Conservation (phyloP, 371 early-diverging fungal genomes). For the Blakeslea trispora region DNA sequence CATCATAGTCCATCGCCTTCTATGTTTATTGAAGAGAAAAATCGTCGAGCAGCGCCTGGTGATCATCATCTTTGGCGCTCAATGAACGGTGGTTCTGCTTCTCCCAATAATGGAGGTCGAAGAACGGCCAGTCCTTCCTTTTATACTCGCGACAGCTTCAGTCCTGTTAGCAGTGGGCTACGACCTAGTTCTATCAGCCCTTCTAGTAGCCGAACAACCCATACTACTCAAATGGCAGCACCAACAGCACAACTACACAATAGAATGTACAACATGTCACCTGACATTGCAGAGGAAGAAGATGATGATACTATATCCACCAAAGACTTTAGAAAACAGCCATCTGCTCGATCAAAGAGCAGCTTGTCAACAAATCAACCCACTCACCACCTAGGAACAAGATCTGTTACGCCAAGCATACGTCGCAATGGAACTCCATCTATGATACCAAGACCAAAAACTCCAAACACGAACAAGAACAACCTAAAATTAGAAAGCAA, state of each 20-base stretch:
- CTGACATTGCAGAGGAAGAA: conserved; percentile 7
- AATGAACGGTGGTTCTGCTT: conserved; percentile 2
- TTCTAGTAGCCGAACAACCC: conserved; percentile 6
- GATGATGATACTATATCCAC: conserved; percentile 16
- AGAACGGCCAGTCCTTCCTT: conserved; percentile 22
- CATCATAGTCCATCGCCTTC: conserved; percentile 6
- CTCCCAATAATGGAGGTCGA: conserved; percentile 14
- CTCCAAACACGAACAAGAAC: conserved; percentile 18
- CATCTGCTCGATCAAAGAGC: conserved; percentile 6
- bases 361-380: conserved; percentile 2
- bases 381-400: not conserved
- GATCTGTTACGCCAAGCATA: conserved; percentile 22
- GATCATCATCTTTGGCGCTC: conserved; percentile 12
- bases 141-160: conserved; percentile 17
- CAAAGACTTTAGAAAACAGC: conserved; percentile 18
- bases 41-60: not conserved
- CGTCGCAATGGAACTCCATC: conserved; percentile 28
- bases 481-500: not conserved
- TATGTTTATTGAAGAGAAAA: conserved; percentile 12
- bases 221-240: conserved; percentile 4
- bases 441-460: conserved; percentile 38
- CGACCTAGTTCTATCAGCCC: conserved; percentile 18
- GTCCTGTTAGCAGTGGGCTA: conserved; percentile 16
- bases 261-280: not conserved
- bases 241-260: not conserved